Evolutionary conservation across 192 early-diverging fungal species (phyloP), one percentile per base, ranked within the genome.

Genomic region (Coemansia sp.): DNA sequence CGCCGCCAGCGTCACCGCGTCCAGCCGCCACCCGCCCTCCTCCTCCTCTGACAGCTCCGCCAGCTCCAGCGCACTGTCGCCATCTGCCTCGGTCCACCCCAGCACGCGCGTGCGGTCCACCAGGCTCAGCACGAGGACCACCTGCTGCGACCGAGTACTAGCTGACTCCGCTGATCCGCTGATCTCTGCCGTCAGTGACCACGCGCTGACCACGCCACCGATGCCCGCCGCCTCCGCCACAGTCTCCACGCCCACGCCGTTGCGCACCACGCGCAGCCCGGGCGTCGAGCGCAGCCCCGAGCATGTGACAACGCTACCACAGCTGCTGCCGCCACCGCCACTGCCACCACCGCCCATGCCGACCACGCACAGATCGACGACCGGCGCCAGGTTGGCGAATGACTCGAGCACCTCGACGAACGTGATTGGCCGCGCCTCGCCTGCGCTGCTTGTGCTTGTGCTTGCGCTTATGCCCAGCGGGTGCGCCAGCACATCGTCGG

Each of bases 191-290:
- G 61, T 60, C n/a, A 94, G 66, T 27, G 90, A 84, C 93, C 94
- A 97, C 0, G 94, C 68, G 6, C 87, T 85, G 60, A 84, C 84
- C 10, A 95, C 68, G n/a, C 93, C 92, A 8, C 68, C 72, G 17
- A 94, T 79, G 14, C n/a, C n/a, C n/a, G 85, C 79, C 25, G 93
- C 29, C 1, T 71, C 63, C 2, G 83, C 88, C 22, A 88, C 65
- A 24, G 87, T 84, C n/a, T 87, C 85, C 27, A 99, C 89, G 10
- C 93, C 94, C 41, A 99, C 86, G 12, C 97, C 96, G 72, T 93
- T 94, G 46, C 92, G 85, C 40, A 99, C 89, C 15, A 97, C 80
- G 25, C 94, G 79, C 32, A 99, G 72, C 0, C 88, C 86, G 4
- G 94, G 92, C 66, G 87, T 87, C 51, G 87, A 89, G 57, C 77